These are phyloP conservation scores for Termitomyces sp. DNA, from an alignment of 768 basidiomycete species.

Conservation along the genomic window DNA sequence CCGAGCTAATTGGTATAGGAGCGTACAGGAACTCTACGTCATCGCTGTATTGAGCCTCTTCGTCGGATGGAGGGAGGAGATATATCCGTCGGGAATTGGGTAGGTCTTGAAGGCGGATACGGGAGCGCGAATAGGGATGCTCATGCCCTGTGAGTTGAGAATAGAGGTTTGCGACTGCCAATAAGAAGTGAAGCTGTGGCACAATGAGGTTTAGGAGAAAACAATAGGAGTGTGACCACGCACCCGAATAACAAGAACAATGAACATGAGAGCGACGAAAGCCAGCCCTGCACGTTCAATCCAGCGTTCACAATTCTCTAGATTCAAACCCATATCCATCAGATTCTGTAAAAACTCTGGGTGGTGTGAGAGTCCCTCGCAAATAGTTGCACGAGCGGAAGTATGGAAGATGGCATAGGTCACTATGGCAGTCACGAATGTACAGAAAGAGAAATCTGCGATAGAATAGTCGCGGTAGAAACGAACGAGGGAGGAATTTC, in stretches of 20 bases:
- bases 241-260: conserved; percentile 66
- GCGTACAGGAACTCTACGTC: conserved; percentile 57
- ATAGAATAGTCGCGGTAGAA: conserved; percentile 82
- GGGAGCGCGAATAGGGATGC: conserved; percentile 18
- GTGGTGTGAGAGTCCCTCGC: conserved; percentile 73
- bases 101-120: conserved; percentile 13
- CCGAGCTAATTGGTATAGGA: conserved; percentile 55
- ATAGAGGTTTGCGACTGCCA: conserved; percentile 68
- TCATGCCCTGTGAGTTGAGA: conserved; percentile 42
- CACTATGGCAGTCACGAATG: conserved; percentile 51
- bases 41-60: conserved; percentile 11
- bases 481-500: conserved; percentile 60
- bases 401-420: conserved; percentile 58
- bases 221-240: conserved; percentile 23
- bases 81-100: conserved; percentile 55
- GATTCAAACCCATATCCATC: conserved; percentile 66
- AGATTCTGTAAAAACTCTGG: conserved; percentile 72
- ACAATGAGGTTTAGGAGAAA: background rate
- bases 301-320: conserved; percentile 83
- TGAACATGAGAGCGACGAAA: conserved; percentile 52
- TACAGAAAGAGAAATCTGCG: conserved; percentile 72
- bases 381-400: conserved; percentile 55
- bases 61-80: conserved; percentile 43
- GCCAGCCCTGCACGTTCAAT: conserved; percentile 63
- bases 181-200: conserved; percentile 68